Conservation (phyloP, 108 stramenopile species). For the Mayamaea pseudoterrestris region DNA sequence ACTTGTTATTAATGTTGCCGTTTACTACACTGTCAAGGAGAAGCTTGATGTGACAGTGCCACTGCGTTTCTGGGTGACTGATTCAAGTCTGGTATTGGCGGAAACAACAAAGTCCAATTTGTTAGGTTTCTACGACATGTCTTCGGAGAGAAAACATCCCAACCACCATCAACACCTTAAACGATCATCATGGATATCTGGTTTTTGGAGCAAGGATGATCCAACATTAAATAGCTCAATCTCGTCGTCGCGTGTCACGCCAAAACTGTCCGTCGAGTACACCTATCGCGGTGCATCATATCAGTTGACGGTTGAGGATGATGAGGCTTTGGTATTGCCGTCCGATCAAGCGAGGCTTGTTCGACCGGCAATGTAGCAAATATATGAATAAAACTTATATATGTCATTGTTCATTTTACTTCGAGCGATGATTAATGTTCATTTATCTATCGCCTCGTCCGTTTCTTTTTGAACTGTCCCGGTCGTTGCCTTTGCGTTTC, state of each 20-base stretch:
- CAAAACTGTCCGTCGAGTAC: conserved; percentile 8
- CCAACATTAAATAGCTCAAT: too few species aligned
- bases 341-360: conserved; percentile 1
- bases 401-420: too few species aligned
- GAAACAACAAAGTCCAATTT: conserved; percentile 42
- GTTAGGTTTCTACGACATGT: conserved; percentile 59
- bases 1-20: conserved; percentile 48
- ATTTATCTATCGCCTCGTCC: too few species aligned
- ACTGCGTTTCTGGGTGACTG: conserved; percentile 58
- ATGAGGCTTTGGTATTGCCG: conserved; percentile 12
- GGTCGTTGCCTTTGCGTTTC: conserved; percentile 43
- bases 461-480: conserved; percentile 28
- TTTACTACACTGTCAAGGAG: conserved; percentile 19
- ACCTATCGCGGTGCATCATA: conserved; percentile 16
- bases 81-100: conserved; percentile 36
- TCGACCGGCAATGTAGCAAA: not conserved
- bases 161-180: too few species aligned
- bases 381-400: too few species aligned
- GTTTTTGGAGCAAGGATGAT: too few species aligned
- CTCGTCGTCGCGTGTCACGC: too few species aligned
- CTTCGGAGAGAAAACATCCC: too few species aligned
- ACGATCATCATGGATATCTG: too few species aligned
- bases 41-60: conserved; percentile 47
- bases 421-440: too few species aligned
- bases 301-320: conserved; percentile 22